A percentile compares a stretch with the other conserved stretches of the same genome.
Evolutionary conservation across 352 stramenopile species (phyloP).

Genomic region (Phytophthora niederhauseri): DNA sequence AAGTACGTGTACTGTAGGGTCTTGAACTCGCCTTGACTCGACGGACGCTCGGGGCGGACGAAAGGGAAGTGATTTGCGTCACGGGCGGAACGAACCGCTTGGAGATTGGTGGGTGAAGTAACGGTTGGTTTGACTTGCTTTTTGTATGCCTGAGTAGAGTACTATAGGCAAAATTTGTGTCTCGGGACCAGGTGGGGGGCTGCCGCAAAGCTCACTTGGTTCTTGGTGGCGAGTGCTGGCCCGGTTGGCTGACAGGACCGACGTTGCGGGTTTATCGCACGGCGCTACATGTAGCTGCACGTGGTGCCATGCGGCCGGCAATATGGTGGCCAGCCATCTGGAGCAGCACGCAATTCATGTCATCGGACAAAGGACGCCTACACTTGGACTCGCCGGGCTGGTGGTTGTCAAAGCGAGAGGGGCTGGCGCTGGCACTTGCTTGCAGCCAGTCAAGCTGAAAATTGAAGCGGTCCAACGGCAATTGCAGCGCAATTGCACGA

Average conservation of each 20-base stretch:
- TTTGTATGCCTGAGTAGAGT: slow-evolving; percentile 11
- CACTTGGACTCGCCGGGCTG: neutral
- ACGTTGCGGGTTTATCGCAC: neutral
- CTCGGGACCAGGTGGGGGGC: too few species aligned
- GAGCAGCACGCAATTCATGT: neutral
- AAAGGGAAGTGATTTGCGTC: slow-evolving; percentile 15
- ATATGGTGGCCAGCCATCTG: neutral
- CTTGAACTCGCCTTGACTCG: too few species aligned
- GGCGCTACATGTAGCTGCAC: neutral
- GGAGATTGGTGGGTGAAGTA: slow-evolving; percentile 18
- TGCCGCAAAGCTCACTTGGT: slow-evolving; percentile 2
- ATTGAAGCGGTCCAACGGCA: neutral
- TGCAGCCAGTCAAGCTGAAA: neutral
- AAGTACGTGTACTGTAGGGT: too few species aligned
- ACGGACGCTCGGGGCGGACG: neutral
- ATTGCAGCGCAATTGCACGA: neutral
- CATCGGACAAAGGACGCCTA: neutral
- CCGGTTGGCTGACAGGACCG: neutral
- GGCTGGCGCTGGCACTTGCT: too few species aligned
- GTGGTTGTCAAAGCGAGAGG: neutral
- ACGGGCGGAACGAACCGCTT: neutral
- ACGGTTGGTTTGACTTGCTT: slow-evolving; percentile 15
- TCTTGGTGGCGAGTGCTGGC: neutral
- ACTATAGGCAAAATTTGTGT: neutral
- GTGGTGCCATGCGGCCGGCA: neutral